Base-by-base conservation (phyloP, 2,329 filamentous ascomycete genomes). In the Talaromyces sp. region DNA sequence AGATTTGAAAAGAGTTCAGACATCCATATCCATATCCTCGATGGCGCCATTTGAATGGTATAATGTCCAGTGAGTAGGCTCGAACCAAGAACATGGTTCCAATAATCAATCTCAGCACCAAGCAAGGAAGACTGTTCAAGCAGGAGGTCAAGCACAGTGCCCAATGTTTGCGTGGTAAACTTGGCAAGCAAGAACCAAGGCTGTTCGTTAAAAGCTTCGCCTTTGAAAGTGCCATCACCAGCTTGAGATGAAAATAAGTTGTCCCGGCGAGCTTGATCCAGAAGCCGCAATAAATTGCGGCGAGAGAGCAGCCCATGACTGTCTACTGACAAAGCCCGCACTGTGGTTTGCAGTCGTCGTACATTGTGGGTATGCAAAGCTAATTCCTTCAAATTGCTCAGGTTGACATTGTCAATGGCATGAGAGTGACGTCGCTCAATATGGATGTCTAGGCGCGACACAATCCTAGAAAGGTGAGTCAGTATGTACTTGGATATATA, bases 101-200 rank as follows among this genome's bases (percentile, higher is more conserved):
- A 60, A 19, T 60, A 60, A 21, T 45, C 53, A 43, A 60, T 60
- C 37, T 60, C 58, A 15, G 19, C 39, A 11, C 45, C 53, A 31
- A 60, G n/a, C 11, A 33, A 33, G 10, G 46, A 60, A 15, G 53
- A 45, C 2, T 56, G 58, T 17, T 60, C 48, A 19, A 60, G 50
- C 36, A 60, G 25, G 0, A 43, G 40, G 9, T 37, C 45, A 11
- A 60, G 39, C 2, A 57, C 39, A 21, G 51, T 41, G 19, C 58
- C 58, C 36, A 60, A 13, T 13, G 53, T 48, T 22, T 57, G 58
- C 4, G 54, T 39, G 21, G 58, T 53, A 15, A 41, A 39, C 22
- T 60, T 60, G 5, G 48, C 58, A 36, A 37, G 53, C 15, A 60
- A 40, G 25, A 60, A 41, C 58, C 58, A 60, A n/a, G 54, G 33